These are phyloP conservation scores for Brassica rapa DNA, from an alignment of 345 rosid genomes.

Conservation along the genomic window DNA sequence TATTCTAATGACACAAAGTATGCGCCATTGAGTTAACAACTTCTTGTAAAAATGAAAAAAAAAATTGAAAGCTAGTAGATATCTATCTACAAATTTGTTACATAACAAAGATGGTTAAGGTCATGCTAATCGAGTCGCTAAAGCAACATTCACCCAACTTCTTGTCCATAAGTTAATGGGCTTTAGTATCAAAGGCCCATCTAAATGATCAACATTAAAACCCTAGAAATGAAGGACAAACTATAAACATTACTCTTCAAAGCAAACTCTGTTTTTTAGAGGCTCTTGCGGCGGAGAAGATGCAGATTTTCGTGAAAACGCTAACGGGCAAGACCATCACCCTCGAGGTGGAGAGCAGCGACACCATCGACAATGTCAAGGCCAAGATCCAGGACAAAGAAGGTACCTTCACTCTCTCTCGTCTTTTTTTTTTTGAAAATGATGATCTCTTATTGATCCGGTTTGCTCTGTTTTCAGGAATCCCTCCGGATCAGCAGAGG, in stretches of 20 bases:
- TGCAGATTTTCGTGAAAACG: conserved; percentile 96
- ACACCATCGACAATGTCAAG: conserved; percentile 87
- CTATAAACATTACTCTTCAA: background rate
- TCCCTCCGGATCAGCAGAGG: conserved; percentile 45
- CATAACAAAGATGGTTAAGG: no score
- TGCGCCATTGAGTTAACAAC: background rate
- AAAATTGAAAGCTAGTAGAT: background rate
- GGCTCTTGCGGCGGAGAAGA: conserved; percentile 35
- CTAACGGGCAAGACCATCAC: conserved; percentile 93
- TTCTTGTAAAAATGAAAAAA: background rate
- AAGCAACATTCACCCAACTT: background rate
- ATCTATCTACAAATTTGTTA: no score
- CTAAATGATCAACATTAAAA: background rate
- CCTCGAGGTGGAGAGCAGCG: conserved; percentile 91
- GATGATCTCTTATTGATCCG: background rate
- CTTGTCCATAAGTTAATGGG: background rate
- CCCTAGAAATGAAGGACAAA: background rate
- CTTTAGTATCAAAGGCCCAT: background rate
- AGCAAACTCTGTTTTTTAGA: background rate
- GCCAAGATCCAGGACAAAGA: conserved; percentile 95
- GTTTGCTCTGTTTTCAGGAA: conserved; percentile 44
- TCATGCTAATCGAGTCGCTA: background rate
- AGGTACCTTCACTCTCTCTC: conserved; percentile 39
- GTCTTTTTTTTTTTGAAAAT: background rate
- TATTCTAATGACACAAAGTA: background rate